Percentiles rank a stretch among this genome's conserved stretches.
phyloP scores from a whole-genome alignment of 169 alveolate species.

The Plasmodium coatneyi region DNA sequence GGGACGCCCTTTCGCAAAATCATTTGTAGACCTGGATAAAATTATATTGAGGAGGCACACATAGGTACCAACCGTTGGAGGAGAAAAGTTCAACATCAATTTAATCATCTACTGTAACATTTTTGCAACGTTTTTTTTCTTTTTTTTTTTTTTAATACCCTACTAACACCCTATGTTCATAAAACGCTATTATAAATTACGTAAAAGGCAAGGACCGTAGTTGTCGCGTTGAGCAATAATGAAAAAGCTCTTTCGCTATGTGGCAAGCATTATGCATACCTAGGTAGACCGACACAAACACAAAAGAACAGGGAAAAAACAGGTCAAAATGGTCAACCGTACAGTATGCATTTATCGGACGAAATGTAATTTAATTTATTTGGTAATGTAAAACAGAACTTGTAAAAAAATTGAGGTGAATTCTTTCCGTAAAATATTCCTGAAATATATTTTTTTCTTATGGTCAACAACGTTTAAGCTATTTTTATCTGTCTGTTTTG shows the following conservation, averaged over 20 bases:
- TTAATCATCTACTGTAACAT: background rate
- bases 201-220: background rate
- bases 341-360: background rate
- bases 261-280: background rate
- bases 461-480: background rate
- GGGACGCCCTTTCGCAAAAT: background rate
- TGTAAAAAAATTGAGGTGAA: background rate
- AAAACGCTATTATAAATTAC: background rate
- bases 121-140: background rate
- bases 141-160: background rate
- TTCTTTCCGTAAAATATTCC: background rate
- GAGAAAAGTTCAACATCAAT: background rate
- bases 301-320: background rate
- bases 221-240: background rate
- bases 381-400: background rate
- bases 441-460: background rate
- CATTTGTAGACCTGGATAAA: background rate
- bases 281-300: background rate
- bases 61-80: background rate
- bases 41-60: background rate
- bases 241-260: background rate
- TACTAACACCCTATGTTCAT: background rate
- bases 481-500: background rate
- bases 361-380: background rate
- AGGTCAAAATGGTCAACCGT: background rate